A percentile compares a stretch with the other conserved stretches of the same genome.
Evolutionary conservation across 108 stramenopile species (phyloP).

Genomic region (Nannochloropsis gaditana): DNA sequence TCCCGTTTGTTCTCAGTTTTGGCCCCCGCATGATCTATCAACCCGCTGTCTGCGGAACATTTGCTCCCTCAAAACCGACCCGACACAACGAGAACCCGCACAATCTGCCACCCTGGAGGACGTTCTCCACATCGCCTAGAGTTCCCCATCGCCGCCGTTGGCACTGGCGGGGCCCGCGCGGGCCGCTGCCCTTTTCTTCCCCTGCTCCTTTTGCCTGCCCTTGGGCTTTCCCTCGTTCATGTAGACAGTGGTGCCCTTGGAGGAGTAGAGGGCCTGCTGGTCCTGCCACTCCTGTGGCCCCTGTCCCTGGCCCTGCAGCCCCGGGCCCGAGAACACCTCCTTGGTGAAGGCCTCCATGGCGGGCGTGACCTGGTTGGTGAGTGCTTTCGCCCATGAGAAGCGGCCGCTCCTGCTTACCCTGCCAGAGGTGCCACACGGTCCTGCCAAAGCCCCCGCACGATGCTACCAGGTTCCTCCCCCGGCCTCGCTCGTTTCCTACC

Average conservation of each 20-base stretch:
- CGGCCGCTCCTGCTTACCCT: background rate
- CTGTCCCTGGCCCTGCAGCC: background rate
- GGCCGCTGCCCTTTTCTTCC: background rate
- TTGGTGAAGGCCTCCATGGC: background rate
- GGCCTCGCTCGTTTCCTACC: slow-evolving; percentile 7
- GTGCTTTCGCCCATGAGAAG: background rate
- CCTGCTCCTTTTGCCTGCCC: background rate
- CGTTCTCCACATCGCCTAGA: no score
- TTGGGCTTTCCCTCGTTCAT: slow-evolving; percentile 11
- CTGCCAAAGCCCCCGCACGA: no score
- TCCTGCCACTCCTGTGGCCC: background rate
- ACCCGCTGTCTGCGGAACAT: no score
- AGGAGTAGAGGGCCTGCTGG: background rate
- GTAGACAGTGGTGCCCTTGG: slow-evolving; percentile 13
- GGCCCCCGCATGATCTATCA: no score
- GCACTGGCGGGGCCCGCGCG: background rate
- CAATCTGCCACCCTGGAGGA: no score
- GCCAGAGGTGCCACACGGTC: background rate
- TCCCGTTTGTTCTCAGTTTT: no score
- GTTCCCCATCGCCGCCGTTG: background rate
- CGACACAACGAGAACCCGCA: no score
- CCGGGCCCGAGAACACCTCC: background rate
- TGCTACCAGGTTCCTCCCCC: slow-evolving; percentile 66
- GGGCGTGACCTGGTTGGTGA: background rate
- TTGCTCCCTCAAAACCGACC: no score